These are phyloP conservation scores for Aspergillus arachidicola DNA, from an alignment of 2,329 filamentous ascomycete species.

Conservation along the genomic window DNA sequence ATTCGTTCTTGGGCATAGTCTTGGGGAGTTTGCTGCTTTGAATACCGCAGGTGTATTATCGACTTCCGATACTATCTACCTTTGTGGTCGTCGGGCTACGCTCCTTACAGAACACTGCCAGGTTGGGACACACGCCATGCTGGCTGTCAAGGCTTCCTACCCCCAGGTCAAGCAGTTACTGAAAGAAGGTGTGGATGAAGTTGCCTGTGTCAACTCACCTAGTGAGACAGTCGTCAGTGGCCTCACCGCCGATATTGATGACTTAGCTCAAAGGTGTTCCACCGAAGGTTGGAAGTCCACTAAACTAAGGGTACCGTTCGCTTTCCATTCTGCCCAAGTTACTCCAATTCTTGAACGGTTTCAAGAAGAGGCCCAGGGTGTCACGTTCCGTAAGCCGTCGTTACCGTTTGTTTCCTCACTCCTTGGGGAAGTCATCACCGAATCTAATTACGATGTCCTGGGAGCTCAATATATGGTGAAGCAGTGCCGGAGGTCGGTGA, in stretches of 20 bases:
- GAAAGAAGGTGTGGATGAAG: conserved; percentile 32
- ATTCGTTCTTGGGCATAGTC: conserved; percentile 46
- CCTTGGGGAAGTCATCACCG: conserved; percentile 45
- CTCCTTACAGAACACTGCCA: conserved; percentile 44
- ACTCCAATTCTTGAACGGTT: conserved; percentile 50
- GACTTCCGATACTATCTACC: conserved; percentile 54
- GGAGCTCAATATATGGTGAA: conserved; percentile 43
- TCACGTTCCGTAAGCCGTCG: conserved; percentile 34
- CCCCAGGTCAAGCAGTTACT: conserved; percentile 31
- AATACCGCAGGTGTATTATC: conserved; percentile 42
- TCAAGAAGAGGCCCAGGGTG: conserved; percentile 40
- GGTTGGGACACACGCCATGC: conserved; percentile 45
- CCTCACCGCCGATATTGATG: conserved; percentile 38
- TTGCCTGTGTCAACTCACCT: conserved; percentile 49
- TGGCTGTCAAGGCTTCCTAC: conserved; percentile 46
- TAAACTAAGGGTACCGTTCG: conserved; percentile 48
- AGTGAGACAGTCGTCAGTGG: conserved; percentile 48
- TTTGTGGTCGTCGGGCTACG: conserved; percentile 45
- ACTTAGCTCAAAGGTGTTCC: conserved; percentile 37
- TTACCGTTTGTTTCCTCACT: conserved; percentile 52
- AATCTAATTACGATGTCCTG: conserved; percentile 61
- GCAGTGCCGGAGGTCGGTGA: conserved; percentile 48
- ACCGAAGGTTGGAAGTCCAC: conserved; percentile 43
- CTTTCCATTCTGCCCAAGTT: conserved; percentile 52
- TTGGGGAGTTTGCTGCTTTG: conserved; percentile 45